Base-by-base conservation (phyloP, 2,329 filamentous ascomycete species). In the Diaporthe sp. region DNA sequence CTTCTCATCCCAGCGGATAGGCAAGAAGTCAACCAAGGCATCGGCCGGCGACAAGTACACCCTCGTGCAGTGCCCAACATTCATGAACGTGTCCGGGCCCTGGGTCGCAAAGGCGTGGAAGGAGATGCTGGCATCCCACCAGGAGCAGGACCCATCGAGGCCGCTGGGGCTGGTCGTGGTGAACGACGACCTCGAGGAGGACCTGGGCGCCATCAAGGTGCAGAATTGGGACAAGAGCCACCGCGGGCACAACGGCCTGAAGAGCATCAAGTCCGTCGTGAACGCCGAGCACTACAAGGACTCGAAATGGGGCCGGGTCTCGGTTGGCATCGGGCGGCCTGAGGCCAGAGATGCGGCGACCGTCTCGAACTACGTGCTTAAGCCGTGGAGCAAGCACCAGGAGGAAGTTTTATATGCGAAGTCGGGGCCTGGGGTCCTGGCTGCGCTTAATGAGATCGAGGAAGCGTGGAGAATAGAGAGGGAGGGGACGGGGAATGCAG, bases 241-340 rank as follows among this genome's bases (percentile, higher is more conserved):
- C 51, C 88, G 90, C 13, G 94, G 94, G 0, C 94, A 96, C 83
- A 95, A 95, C 79, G 94, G 94, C 1, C 82, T 96, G 79, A 94
- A 92, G 82, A 94, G 92, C 80, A 87, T 93, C 71, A 88, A 91
- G 73, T 85, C 86, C 25, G 85, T 82, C 70, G 78, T 95, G 34
- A 82, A 82, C 3, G 83, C 85, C 8, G 80, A 78, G 0, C 83
- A 86, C 12, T 89, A 86, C 67, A 82, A 84, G 3, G 81, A 79
- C 0, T 84, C 85, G 0, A 84, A 82, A 20, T 90, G 86, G 86
- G 88, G 82, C 78, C 88, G 94, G 75, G 90, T 98, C 70, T 93
- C 94, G 0, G 86, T 98, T 17, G 97, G 97, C 0, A 98, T 98
- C 85, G 96, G 95, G n/a, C 87, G 97, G 61, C 96, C 96, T 0